Conservation (phyloP, 306 rosid species). For the Castanospermum australe region DNA sequence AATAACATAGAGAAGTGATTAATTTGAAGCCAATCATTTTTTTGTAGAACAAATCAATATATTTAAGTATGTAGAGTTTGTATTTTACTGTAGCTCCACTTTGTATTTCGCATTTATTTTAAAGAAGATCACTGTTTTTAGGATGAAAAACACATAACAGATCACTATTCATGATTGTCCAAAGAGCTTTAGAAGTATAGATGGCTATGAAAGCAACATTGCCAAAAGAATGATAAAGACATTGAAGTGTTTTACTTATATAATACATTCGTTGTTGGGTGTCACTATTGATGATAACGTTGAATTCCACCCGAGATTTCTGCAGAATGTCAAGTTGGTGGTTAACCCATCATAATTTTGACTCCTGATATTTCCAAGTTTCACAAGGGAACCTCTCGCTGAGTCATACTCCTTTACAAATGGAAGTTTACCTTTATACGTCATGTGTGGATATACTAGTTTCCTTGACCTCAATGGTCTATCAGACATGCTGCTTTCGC, state of each 20-base stretch:
- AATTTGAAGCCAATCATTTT: background rate
- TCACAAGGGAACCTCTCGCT: background rate
- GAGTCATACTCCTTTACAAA: background rate
- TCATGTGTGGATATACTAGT: background rate
- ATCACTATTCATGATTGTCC: no score
- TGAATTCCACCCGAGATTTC: background rate
- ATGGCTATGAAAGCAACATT: no score
- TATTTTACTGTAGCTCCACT: background rate
- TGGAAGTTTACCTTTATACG: background rate
- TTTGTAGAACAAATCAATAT: background rate
- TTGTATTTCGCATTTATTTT: background rate
- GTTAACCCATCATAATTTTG: background rate
- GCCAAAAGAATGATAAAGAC: background rate
- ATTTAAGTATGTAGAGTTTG: background rate
- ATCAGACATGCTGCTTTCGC: background rate
- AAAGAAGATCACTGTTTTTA: background rate
- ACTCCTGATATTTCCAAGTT: background rate
- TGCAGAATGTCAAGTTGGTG: background rate
- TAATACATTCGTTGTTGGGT: background rate
- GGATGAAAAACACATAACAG: background rate
- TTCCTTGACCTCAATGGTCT: conserved; percentile 5
- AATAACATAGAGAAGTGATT: background rate
- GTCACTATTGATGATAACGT: background rate
- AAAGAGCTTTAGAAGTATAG: no score
- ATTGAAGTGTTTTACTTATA: background rate